phyloP scores from a whole-genome alignment of 352 stramenopile species.

The Phytophthora lateralis region DNA sequence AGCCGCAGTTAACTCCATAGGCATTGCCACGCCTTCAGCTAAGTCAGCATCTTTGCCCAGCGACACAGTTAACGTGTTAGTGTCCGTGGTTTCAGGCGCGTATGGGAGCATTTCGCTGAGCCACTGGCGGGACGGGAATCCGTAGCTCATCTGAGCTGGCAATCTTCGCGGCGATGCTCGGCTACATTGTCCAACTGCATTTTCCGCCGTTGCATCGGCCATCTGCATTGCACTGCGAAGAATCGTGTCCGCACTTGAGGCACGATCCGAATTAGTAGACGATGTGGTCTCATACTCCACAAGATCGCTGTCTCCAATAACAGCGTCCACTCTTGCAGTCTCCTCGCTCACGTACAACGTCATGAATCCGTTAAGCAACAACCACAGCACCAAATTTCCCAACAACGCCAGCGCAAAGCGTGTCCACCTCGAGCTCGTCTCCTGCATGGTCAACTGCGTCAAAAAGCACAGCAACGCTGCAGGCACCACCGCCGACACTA shows the following conservation, averaged over 20 bases:
- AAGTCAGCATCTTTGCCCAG: conserved; percentile 13
- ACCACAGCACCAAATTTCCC: conserved; percentile 52
- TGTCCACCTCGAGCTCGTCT: conserved; percentile 32
- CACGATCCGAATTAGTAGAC: background rate
- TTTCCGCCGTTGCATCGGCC: conserved; percentile 27
- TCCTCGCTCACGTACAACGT: conserved; percentile 55
- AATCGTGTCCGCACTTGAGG: conserved; percentile 43
- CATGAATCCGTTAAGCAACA: conserved; percentile 73
- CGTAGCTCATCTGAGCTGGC: conserved; percentile 51
- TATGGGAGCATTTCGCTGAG: conserved; percentile 40
- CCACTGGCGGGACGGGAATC: conserved; percentile 57
- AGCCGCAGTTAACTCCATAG: conserved; percentile 33
- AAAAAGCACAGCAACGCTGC: conserved; percentile 61
- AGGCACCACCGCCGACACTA: conserved; percentile 57
- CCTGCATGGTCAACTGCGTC: conserved; percentile 56
- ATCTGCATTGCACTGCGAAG: conserved; percentile 40
- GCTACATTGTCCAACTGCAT: conserved; percentile 35
- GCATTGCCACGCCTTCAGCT: conserved; percentile 21
- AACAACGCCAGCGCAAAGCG: conserved; percentile 36
- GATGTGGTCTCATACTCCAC: conserved; percentile 11
- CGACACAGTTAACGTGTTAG: conserved; percentile 32
- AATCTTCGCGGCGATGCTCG: conserved; percentile 51
- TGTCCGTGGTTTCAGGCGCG: conserved; percentile 24
- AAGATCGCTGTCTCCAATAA: conserved; percentile 41
- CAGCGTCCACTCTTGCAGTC: conserved; percentile 22